Evolutionary conservation across 2,329 filamentous ascomycete genomes (phyloP).

Genomic region (Fonsecaea pedrosoi): DNA sequence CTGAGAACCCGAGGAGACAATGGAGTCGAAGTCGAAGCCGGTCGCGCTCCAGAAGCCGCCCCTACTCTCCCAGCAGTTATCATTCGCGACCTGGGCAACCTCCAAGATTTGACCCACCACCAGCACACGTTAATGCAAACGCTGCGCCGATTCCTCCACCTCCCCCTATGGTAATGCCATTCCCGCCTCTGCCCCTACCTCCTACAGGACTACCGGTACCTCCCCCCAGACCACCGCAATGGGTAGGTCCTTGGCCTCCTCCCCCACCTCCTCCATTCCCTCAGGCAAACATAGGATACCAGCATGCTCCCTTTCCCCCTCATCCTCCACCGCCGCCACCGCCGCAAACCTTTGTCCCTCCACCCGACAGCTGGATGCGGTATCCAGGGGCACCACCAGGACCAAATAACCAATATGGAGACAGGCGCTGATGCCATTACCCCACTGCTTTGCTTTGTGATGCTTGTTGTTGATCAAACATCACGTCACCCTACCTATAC

Average conservation of each 20-base stretch:
- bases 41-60: slow-evolving; percentile 36
- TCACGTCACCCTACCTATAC: not conserved
- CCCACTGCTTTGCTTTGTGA: not conserved
- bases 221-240: slow-evolving; percentile 33
- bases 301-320: slow-evolving; percentile 20
- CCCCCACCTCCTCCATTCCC: slow-evolving; percentile 38
- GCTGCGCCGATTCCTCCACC: slow-evolving; percentile 27
- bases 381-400: slow-evolving; percentile 11
- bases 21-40: slow-evolving; percentile 26
- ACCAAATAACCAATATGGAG: slow-evolving; percentile 9
- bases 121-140: slow-evolving; percentile 1
- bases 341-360: slow-evolving; percentile 8
- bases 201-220: slow-evolving; percentile 10
- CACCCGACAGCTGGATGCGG: slow-evolving; percentile 18
- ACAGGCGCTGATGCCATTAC: slow-evolving; percentile 1
- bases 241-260: slow-evolving; percentile 39
- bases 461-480: not conserved
- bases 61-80: slow-evolving; percentile 18
- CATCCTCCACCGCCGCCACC: slow-evolving; percentile 18
- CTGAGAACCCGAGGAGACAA: not conserved
- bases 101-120: slow-evolving; percentile 7
- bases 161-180: slow-evolving; percentile 30
- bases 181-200: slow-evolving; percentile 23
- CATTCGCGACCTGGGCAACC: not conserved
- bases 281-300: slow-evolving; percentile 16